Base-by-base conservation (phyloP, 345 rosid genomes). In the Salix udensis region DNA sequence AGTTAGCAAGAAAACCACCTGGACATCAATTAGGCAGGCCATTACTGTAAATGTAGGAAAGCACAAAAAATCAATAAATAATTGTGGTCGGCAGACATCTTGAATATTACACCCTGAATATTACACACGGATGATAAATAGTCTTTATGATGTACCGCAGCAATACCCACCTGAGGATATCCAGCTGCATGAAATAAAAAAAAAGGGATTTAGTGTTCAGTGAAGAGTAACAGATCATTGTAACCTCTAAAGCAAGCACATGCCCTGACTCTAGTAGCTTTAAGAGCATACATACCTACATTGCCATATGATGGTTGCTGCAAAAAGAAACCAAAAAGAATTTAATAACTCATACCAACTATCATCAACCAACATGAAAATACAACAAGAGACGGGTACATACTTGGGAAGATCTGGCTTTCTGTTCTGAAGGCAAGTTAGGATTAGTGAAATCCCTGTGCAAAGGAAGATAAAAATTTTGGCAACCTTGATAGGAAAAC, bases 361-460 rank as follows among this genome's bases (percentile, higher is more conserved):
- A 46, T 61, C 34, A 50, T 52, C 26, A 77, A 30, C 16, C 19
- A 7, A 65, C 46, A 67, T 30, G 52, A 34, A 74, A 68, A 70
- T 26, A 74, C 46, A 68, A 69, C 14, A 65, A 8, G 60, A 72
- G 70, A 39, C 39, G 18, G 44, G 23, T 55, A 61, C 86, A 75
- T 88, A 94, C 99, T 80, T 94, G 98, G 64, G 99, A 88, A 48
- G 96, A 77, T 82, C 93, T 86, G 80, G 97, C 97, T 81, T 90
- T 93, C 84, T 92, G 99, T 79, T 96, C 98, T 19, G 97, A 77
- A 72, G 99, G 98, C 77, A 94, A 88, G 84, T 88, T 89, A 76
- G 98, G 98, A 83, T 96, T 96, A 19, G 98, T 94, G 76, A 91
- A 96, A 84, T 96, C 98, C 89, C 99, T 96, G 79, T 31, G 13